A percentile compares a stretch with the other conserved stretches of the same genome.
These are phyloP conservation scores for Diutina pseudorugosa DNA, from an alignment of 1,139 yeast species.

Conservation along the genomic window DNA sequence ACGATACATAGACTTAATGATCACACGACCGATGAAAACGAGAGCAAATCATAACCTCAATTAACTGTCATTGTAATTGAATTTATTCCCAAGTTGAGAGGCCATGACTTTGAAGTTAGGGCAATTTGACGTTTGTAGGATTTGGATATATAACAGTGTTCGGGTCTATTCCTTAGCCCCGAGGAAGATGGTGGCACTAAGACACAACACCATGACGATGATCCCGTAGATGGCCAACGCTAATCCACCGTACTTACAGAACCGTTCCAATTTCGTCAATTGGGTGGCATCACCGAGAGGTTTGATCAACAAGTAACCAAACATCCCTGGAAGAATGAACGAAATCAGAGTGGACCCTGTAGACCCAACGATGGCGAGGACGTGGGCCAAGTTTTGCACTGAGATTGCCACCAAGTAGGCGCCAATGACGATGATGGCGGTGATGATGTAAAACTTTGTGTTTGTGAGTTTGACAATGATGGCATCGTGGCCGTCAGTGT, in stretches of 20 bases:
- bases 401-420: conserved; percentile 68
- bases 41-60: too few relatives aligned
- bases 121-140: too few relatives aligned
- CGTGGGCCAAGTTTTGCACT: conserved; percentile 71
- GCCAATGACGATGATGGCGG: conserved; percentile 45
- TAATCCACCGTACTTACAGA: conserved; percentile 47
- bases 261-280: conserved; percentile 25
- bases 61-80: too few relatives aligned
- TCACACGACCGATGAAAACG: too few relatives aligned
- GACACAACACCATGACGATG: conserved; percentile 65
- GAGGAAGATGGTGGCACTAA: conserved; percentile 59
- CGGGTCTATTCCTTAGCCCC: conserved; percentile 14
- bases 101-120: too few relatives aligned
- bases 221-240: conserved; percentile 63
- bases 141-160: too few relatives aligned
- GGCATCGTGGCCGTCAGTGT: conserved; percentile 38
- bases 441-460: conserved; percentile 47
- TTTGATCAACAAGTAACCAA: conserved; percentile 59
- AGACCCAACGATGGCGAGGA: conserved; percentile 86
- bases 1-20: too few relatives aligned
- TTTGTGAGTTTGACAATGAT: conserved; percentile 42
- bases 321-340: conserved; percentile 83
- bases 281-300: conserved; percentile 24
- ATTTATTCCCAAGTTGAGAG: too few relatives aligned
- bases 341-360: conserved; percentile 93